A percentile compares a stretch with the other conserved stretches of the same genome.
Evolutionary conservation across 2,329 filamentous ascomycete species (phyloP).

Genomic region (Escovopsis sp.): DNA sequence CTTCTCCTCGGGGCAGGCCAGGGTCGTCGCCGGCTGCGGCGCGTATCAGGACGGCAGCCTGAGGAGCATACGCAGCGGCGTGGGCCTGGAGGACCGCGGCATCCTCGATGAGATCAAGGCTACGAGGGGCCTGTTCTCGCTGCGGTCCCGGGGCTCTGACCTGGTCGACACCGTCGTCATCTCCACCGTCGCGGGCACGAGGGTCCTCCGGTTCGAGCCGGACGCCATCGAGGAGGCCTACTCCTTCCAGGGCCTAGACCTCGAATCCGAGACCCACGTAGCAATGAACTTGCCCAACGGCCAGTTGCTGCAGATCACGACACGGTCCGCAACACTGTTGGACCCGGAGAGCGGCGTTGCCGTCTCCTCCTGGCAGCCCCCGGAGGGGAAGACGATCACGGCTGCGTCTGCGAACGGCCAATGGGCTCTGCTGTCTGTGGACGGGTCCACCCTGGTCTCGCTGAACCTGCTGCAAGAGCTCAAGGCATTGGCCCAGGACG

Average conservation of each 20-base stretch:
- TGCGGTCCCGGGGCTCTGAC: slow-evolving; percentile 32
- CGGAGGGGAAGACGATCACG: slow-evolving; percentile 47
- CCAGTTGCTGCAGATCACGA: slow-evolving; percentile 63
- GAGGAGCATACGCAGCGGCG: slow-evolving; percentile 81
- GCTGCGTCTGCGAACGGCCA: slow-evolving; percentile 60
- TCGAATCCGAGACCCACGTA: slow-evolving; percentile 60
- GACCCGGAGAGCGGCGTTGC: slow-evolving; percentile 42
- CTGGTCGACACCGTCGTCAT: slow-evolving; percentile 58
- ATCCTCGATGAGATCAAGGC: slow-evolving; percentile 65
- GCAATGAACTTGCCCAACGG: slow-evolving; percentile 49
- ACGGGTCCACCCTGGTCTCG: slow-evolving; percentile 58
- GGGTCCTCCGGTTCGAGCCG: slow-evolving; percentile 61
- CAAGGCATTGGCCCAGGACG: slow-evolving; percentile 41
- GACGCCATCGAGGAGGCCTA: slow-evolving; percentile 75
- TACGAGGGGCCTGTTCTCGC: slow-evolving; percentile 57
- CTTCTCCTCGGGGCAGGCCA: slow-evolving; percentile 87
- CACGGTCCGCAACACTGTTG: slow-evolving; percentile 44
- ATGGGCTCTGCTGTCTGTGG: slow-evolving; percentile 58
- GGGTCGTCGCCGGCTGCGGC: slow-evolving; percentile 85
- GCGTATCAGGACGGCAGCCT: slow-evolving; percentile 80
- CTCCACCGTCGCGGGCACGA: slow-evolving; percentile 70
- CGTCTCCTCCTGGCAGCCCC: slow-evolving; percentile 43
- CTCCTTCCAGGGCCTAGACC: slow-evolving; percentile 52
- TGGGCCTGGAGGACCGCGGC: slow-evolving; percentile 79
- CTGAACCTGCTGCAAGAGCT: slow-evolving; percentile 49